phyloP scores from a whole-genome alignment of 345 rosid species.

The Rhizophora mangle region DNA sequence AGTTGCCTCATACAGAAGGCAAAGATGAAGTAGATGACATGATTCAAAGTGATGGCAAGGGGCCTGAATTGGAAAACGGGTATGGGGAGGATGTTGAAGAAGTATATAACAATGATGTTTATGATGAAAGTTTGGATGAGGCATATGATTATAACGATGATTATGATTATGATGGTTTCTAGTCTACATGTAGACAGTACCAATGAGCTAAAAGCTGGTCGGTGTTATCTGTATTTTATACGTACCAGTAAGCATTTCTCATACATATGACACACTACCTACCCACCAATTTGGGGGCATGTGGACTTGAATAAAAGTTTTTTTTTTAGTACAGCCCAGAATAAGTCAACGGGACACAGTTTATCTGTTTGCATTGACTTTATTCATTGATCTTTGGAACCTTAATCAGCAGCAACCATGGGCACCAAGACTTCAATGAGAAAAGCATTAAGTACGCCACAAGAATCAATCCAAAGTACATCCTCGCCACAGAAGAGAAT shows the following conservation, averaged over 20 bases:
- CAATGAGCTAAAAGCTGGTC: too few species aligned
- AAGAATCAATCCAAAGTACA: too few species aligned
- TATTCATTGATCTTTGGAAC: background rate
- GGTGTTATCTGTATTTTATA: too few species aligned
- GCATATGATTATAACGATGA: slow-evolving; percentile 20
- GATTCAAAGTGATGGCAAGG: background rate
- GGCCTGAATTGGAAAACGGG: slow-evolving; percentile 15
- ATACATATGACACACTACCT: background rate
- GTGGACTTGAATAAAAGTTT: too few species aligned
- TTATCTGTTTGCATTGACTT: background rate
- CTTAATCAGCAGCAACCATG: slow-evolving; percentile 7
- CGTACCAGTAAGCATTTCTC: too few species aligned
- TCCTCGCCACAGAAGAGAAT: too few species aligned
- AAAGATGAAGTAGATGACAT: slow-evolving; percentile 16
- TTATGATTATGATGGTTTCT: slow-evolving; percentile 14
- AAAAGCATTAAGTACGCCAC: background rate
- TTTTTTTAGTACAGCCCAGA: too few species aligned
- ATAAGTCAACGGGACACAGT: too few species aligned
- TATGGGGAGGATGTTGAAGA: background rate
- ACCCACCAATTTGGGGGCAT: background rate
- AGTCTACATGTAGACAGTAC: too few species aligned
- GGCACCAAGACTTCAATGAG: slow-evolving; percentile 6
- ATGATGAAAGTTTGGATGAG: slow-evolving; percentile 27
- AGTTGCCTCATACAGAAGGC: background rate
- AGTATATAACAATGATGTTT: slow-evolving; percentile 1